Evolutionary conservation across 495 filamentous ascomycete species (phyloP).

Genomic region (Tuber calosporum): DNA sequence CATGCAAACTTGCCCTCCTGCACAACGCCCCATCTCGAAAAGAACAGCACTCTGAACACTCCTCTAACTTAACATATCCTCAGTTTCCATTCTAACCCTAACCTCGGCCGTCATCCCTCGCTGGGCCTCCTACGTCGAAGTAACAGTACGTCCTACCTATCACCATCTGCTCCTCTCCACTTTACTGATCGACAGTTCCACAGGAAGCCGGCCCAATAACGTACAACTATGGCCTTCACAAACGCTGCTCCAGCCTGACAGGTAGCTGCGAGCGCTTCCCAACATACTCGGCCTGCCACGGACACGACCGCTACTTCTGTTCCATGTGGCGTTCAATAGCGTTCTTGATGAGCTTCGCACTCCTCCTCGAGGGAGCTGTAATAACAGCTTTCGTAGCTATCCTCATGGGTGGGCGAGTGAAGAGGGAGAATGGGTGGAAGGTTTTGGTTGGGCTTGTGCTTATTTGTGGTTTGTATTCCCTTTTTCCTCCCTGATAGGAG

Average conservation of each 20-base stretch:
- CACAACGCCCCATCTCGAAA: background rate
- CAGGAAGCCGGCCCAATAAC: constrained; percentile 42
- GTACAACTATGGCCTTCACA: constrained; percentile 70
- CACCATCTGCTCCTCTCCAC: constrained; percentile 23
- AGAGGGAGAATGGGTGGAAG: constrained; percentile 71
- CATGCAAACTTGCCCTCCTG: background rate
- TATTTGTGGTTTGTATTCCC: constrained; percentile 58
- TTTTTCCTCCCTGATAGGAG: constrained; percentile 2
- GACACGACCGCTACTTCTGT: constrained; percentile 70
- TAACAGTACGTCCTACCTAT: constrained; percentile 47
- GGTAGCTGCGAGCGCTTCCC: constrained; percentile 49
- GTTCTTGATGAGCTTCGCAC: constrained; percentile 75
- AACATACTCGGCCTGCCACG: constrained; percentile 60
- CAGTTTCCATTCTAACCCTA: constrained; percentile 73
- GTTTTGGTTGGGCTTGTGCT: constrained; percentile 58
- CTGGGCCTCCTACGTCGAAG: constrained; percentile 70
- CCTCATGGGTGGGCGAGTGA: constrained; percentile 65
- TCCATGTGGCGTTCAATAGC: constrained; percentile 82
- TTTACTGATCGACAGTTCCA: constrained; percentile 43
- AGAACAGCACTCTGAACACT: background rate
- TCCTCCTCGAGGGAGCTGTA: constrained; percentile 66
- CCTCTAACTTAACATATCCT: constrained; percentile 2
- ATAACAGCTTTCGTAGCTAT: constrained; percentile 68
- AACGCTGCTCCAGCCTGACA: constrained; percentile 55
- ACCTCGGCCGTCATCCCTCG: constrained; percentile 63